Evolutionary conservation across 345 rosid species (phyloP), one percentile per base, ranked within the genome.

Genomic region (Gossypium raimondii): DNA sequence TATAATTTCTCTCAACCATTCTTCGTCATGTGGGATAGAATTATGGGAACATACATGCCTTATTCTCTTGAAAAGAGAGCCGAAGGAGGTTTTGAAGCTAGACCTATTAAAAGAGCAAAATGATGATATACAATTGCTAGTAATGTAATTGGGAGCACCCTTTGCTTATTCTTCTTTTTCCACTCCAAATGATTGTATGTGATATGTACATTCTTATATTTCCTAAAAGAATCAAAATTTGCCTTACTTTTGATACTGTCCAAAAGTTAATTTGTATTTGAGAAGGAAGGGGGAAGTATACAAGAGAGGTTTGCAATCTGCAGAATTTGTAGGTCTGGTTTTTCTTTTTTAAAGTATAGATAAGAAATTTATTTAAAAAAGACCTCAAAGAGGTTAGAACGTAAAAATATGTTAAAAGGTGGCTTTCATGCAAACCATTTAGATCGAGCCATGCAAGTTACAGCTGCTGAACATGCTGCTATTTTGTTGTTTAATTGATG

Each of bases 1-100:
- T 86, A 87, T 81, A 91, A 88, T 80, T 89, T 89, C 82, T 89
- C 94, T 4, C 97, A 88, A 79, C 97, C 97, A 10, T 91, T 91
- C 84, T 89, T 89, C 22, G 82, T 87, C 53, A 60, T 81, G 82
- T 91, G 97, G 97, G 97, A 91, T 81, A 77, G 77, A 82, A 86
- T 91, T 72, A 89, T 88, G 0, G 91, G 92, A 41, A 91, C 94
- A 20, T 76, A 91, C 75, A 80, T 89, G 97, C 87, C 97, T 29
- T 91, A 85, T 80, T 64, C 91, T 25, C 82, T 91, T 55, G 90
- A 88, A 81, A 86, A 83, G 80, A 86, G 89, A 78, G 83, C 65
- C 34, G 87, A 72, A 6, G 97, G 93, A 9, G 97, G 97, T 9
- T 86, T 91, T 73, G 90, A 89, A 80, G 86, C 3, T 17, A 53